Percentiles rank a stretch among this genome's conserved stretches.
Conservation (phyloP, 495 filamentous ascomycete species). For the Aspergillus wentii region DNA sequence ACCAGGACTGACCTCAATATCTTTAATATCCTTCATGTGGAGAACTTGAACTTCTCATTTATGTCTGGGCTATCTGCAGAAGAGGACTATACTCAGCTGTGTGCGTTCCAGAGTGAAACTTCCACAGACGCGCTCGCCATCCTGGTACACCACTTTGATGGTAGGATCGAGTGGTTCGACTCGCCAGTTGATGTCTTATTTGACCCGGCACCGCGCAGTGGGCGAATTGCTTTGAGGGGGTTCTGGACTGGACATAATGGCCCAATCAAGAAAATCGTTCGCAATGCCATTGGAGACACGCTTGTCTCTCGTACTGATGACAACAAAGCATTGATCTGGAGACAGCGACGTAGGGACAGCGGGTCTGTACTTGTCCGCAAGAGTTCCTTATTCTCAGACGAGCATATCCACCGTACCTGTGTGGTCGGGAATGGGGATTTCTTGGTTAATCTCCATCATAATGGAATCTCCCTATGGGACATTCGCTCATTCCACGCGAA, state of each 20-base stretch:
- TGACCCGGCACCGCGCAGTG: constrained; percentile 65
- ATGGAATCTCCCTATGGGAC: constrained; percentile 79
- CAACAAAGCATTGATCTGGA: constrained; percentile 82
- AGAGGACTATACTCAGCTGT: constrained; percentile 64
- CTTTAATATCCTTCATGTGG: constrained; percentile 85
- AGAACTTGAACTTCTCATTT: constrained; percentile 64
- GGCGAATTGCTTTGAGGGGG: constrained; percentile 52
- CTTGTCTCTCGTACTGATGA: constrained; percentile 76
- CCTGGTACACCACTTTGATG: constrained; percentile 85
- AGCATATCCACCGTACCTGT: constrained; percentile 80
- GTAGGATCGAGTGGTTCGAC: constrained; percentile 75
- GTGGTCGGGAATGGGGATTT: constrained; percentile 70
- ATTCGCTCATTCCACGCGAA: constrained; percentile 51
- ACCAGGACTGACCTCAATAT: constrained; percentile 61
- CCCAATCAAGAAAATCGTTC: constrained; percentile 76
- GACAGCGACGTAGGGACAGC: constrained; percentile 46
- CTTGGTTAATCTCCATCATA: constrained; percentile 74
- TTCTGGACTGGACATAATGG: constrained; percentile 83
- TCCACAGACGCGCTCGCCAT: constrained; percentile 61
- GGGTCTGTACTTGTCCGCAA: constrained; percentile 57
- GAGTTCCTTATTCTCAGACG: constrained; percentile 61
- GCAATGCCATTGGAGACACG: constrained; percentile 73
- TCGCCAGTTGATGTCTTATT: constrained; percentile 75
- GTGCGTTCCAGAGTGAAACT: constrained; percentile 61
- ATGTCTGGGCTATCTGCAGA: constrained; percentile 34